Evolutionary conservation across 169 alveolate species (phyloP), one percentile per base, ranked within the genome.

Genomic region (Perkinsus olseni): DNA sequence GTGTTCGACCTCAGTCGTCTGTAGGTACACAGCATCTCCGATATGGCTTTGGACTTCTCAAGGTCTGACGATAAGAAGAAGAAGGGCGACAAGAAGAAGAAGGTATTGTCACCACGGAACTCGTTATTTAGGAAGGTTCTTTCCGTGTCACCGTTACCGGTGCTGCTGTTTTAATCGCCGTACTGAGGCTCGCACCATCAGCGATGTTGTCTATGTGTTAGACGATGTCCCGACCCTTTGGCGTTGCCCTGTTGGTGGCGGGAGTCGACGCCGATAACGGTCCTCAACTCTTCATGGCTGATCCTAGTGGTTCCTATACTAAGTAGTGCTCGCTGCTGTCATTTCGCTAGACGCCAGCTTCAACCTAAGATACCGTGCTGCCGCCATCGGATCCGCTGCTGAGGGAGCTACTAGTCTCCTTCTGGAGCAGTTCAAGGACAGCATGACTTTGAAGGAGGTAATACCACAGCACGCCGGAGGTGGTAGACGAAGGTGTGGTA

Each of bases 321-420:
- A 91, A 31, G 37, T 28, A 95, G 94, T 91, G 11, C 38, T 91
- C 3, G 17, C 0, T 74, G 38, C 38, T 6, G 37, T 8, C 34
- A 37, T 0, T 62, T 6, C 11, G 50, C 11, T 6, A 11, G 3
- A 11, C 11, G 50, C 28, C 93, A 38, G 0, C 0, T 93, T 37
- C 36, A 13, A 36, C 91, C 28, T 13, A 38, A 96, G 97, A 96
- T 98, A 94, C 95, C 97, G 97, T 95, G 99, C 99, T 6, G 99
- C 99, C 38, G 99, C 99, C 37, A 96, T 99, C 0, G 99, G 99
- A 17, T 98, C 99, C 91, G 99, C 99, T 38, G 99, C 97, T 94
- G 99, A 97, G 92, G 99, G 98, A 90, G 99, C 99, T 10, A 99
- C 98, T 92, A 93, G 98, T 36, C 97, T 98, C 94, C 97, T 99